Evolutionary conservation across 176 grass and related monocot genomes (phyloP), one percentile per base, ranked within the genome.

Genomic region (Neostapfia colusana): DNA sequence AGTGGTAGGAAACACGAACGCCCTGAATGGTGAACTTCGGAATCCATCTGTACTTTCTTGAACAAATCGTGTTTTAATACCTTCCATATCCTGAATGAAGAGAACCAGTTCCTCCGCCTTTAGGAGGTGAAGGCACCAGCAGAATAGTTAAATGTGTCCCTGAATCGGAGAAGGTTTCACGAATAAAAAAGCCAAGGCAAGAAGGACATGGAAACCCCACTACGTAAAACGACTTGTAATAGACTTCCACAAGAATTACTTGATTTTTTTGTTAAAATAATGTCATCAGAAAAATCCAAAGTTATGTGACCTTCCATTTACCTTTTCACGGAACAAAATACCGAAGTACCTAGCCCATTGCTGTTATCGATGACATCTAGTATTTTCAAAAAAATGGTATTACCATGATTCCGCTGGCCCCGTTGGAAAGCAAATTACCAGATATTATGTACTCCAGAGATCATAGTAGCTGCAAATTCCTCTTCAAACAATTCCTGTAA

Each of bases 1-100:
- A n/a, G n/a, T 91, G 18, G 20, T n/a, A 53, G 50, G 17, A 53
- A 53, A 53, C 9, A 18, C n/a, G 50, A 53, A n/a, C 50, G 17
- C 18, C 1, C 50, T 53, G 50, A n/a, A 53, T n/a, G n/a, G 50
- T n/a, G 18, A 53, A 53, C 50, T 6, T n/a, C 18, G 8, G 50
- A n/a, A 8, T 8, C 48, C 17, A 11, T 74, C 8, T 55, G 56
- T 12, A 81, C 37, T 16, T 76, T 4, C 63, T 8, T 37, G n/a
- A 26, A 20, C 4, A 64, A 43, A 48, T 81, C 46, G 10, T 31
- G 55, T 39, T 20, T 31, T 10, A 18, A 20, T 27, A 10, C 7
- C 2, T 31, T 39, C 38, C 15, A 44, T 28, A 28, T 61, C 43
- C 18, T 35, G 5, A 76, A 36, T 4, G n/a, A n/a, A n/a, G n/a